Evolutionary conservation across 2,329 filamentous ascomycete species (phyloP).

Genomic region (Pseudonectria buxi): DNA sequence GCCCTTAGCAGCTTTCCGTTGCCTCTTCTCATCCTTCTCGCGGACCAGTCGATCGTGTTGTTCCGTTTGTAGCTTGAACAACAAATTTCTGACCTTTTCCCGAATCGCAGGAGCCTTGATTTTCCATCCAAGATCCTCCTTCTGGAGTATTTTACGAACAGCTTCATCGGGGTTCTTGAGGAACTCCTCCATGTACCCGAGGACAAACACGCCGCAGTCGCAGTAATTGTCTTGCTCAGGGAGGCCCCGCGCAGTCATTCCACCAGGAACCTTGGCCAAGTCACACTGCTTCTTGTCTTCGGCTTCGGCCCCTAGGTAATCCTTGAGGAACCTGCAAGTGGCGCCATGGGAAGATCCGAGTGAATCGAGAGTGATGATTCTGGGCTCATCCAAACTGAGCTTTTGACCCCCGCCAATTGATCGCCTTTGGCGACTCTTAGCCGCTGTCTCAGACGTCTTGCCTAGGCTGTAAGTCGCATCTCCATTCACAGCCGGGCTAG

Average conservation of each 20-base stretch:
- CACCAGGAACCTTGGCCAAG: slow-evolving; percentile 31
- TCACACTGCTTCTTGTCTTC: slow-evolving; percentile 48
- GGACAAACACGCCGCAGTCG: slow-evolving; percentile 83
- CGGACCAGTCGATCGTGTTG: slow-evolving; percentile 41
- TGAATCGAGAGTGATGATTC: slow-evolving; percentile 84
- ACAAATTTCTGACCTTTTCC: slow-evolving; percentile 54
- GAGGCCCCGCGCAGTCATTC: slow-evolving; percentile 65
- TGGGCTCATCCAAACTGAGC: slow-evolving; percentile 46
- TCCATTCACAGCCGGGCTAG: neutral
- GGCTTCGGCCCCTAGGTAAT: slow-evolving; percentile 72
- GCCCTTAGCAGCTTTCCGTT: slow-evolving; percentile 23
- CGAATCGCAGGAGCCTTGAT: slow-evolving; percentile 58
- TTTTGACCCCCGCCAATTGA: slow-evolving; percentile 15
- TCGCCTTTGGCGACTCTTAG: slow-evolving; percentile 10
- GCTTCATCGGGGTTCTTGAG: slow-evolving; percentile 67
- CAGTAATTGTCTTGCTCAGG: slow-evolving; percentile 77
- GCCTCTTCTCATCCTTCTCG: slow-evolving; percentile 29
- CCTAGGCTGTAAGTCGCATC: slow-evolving; percentile 1
- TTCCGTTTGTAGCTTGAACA: slow-evolving; percentile 56
- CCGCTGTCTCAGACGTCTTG: neutral
- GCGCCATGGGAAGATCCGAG: slow-evolving; percentile 57
- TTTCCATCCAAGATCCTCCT: slow-evolving; percentile 42
- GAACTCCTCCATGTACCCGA: slow-evolving; percentile 81
- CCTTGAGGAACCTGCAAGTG: slow-evolving; percentile 62
- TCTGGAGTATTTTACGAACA: slow-evolving; percentile 57